Percentiles rank a stretch among this genome's conserved stretches.
Conservation (phyloP, 2,329 filamentous ascomycete species). For the Furcasterigmium furcatum region DNA sequence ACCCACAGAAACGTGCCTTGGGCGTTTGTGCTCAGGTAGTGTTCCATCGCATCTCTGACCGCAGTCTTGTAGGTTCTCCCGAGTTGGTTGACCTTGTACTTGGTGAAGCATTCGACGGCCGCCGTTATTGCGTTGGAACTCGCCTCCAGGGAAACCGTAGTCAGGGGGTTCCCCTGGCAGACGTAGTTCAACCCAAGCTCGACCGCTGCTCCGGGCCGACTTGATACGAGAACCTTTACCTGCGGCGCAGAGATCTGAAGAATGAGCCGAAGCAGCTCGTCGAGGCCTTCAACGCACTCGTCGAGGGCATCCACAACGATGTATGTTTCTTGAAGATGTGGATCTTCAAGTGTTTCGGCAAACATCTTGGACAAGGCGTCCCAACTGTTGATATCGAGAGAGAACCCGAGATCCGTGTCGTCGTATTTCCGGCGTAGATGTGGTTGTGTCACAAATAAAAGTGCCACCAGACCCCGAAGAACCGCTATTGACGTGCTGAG, state of each 20-base stretch:
- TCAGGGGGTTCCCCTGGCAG: too few relatives aligned
- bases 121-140: too few relatives aligned
- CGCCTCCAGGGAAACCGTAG: too few relatives aligned
- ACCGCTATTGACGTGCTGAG: slow-evolving; percentile 35
- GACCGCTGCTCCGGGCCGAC: too few relatives aligned
- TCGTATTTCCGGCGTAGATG: slow-evolving; percentile 6
- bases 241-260: slow-evolving; percentile 6
- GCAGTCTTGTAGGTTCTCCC: too few relatives aligned
- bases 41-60: too few relatives aligned
- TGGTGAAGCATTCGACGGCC: too few relatives aligned
- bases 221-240: slow-evolving; percentile 29
- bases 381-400: slow-evolving; percentile 16
- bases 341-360: slow-evolving; percentile 20
- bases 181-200: too few relatives aligned
- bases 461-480: slow-evolving; percentile 39
- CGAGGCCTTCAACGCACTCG: slow-evolving; percentile 3
- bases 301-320: slow-evolving; percentile 27
- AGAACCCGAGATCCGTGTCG: slow-evolving; percentile 19
- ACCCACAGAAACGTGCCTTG: too few relatives aligned
- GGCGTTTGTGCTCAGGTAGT: too few relatives aligned
- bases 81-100: too few relatives aligned
- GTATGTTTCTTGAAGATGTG: slow-evolving; percentile 1
- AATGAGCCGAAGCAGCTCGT: slow-evolving; percentile 9
- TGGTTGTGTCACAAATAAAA: slow-evolving; percentile 22
- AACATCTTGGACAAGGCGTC: slow-evolving; percentile 19